Percentiles rank a stretch among this genome's conserved stretches.
These are phyloP conservation scores for Botrytis medusae DNA, from an alignment of 2,329 filamentous ascomycete genomes.

Conservation along the genomic window DNA sequence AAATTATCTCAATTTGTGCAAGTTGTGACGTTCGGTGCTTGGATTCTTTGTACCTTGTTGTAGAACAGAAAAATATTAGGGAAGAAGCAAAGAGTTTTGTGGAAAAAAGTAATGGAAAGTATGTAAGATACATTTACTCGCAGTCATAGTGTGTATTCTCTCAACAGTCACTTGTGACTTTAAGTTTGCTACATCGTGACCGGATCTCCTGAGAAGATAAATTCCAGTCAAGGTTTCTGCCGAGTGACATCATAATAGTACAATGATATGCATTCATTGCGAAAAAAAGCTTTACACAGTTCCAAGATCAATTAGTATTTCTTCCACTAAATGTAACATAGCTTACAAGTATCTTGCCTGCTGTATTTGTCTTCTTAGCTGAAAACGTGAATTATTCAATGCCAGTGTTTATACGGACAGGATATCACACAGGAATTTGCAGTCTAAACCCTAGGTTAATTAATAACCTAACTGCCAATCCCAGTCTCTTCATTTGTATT, in stretches of 20 bases:
- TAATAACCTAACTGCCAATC: no score
- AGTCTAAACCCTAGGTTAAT: neutral
- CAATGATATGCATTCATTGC: neutral
- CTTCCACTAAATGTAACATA: no score
- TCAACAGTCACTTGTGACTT: neutral
- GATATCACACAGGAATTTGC: neutral
- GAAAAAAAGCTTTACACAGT: neutral
- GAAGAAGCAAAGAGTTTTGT: neutral
- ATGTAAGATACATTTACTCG: neutral
- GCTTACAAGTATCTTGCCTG: no score
- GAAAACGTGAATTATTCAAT: no score
- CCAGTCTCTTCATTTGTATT: neutral
- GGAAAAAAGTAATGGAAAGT: neutral
- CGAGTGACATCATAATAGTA: neutral
- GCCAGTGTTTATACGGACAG: neutral
- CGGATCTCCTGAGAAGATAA: neutral
- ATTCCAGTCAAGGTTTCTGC: neutral
- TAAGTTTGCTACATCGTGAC: neutral
- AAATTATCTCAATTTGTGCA: neutral
- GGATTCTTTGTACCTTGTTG: neutral
- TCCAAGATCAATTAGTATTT: no score
- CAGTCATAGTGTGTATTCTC: neutral
- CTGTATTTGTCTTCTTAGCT: no score
- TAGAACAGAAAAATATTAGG: neutral
- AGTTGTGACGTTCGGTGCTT: neutral